Evolutionary conservation across 2,329 filamentous ascomycete species (phyloP), one percentile per base, ranked within the genome.

Genomic region (Cercospora sojina): DNA sequence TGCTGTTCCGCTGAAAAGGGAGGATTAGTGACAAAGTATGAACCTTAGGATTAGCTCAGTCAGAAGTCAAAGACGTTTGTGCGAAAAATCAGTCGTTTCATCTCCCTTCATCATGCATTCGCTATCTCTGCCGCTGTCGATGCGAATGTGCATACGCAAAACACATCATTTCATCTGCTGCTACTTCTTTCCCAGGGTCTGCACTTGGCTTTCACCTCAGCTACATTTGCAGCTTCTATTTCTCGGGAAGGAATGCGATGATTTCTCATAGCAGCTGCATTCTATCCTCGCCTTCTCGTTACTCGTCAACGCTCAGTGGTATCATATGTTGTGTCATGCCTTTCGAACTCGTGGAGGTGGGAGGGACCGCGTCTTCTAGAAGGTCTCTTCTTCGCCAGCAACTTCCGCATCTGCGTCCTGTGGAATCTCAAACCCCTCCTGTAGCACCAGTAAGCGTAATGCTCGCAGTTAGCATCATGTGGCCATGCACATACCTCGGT

Each of bases 341-440:
- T 38, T 51, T 58, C 25, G 53, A 47, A 47, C n/a, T 49, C 41
- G 32, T 57, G 51, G 56, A 47, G 25, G 47, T 38, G 31, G 62
- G 62, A 25, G 62, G 35, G 56, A 64, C 25, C 25, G 49, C 41
- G 56, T 65, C 66, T 66, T 62, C 64, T 74, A 92, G 75, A 92
- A 92, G 62, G 90, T 93, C 86, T 95, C 91, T 79, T 93, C 90
- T 77, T 93, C 91, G 71, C 89, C 89, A 66, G 71, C 74, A 25
- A 68, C 71, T 64, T 74, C 76, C 47, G 87, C 80, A 18, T 93
- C 90, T 23, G 83, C 87, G 78, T 95, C 91, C 59, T 89, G 88
- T 5, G 93, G 93, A 75, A 97, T 96, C 83, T 96, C 93, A 75
- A 96, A 96, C 35, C 82, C 82, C 72, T 84, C 82, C 75, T 81